Conservation (phyloP, 202 grass and related monocot species). For the Zizania palustris region DNA sequence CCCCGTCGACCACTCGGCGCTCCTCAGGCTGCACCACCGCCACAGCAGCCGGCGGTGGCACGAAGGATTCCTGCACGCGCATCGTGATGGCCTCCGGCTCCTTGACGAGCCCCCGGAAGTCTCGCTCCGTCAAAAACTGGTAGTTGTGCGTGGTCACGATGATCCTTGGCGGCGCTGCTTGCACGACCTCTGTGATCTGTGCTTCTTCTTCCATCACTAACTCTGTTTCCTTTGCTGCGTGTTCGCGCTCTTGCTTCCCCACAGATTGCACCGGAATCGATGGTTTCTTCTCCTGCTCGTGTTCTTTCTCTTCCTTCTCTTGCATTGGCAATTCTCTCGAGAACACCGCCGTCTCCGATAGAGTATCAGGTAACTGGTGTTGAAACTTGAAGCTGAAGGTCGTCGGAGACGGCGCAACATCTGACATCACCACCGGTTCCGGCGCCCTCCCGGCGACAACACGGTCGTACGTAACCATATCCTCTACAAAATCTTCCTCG, state of each 20-base stretch:
- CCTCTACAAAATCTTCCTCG: slow-evolving; percentile 50
- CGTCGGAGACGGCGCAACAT: slow-evolving; percentile 4
- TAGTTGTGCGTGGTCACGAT: slow-evolving; percentile 62
- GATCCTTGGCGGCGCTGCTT: slow-evolving; percentile 12
- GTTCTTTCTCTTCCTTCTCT: background rate
- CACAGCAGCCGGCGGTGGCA: background rate
- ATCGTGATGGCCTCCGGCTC: slow-evolving; percentile 65
- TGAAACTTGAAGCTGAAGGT: slow-evolving; percentile 71
- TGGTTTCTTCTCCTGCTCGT: slow-evolving; percentile 11
- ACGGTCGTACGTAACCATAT: background rate
- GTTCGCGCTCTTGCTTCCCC: background rate
- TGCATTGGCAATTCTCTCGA: background rate
- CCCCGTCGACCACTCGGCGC: slow-evolving; percentile 20
- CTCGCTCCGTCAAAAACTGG: slow-evolving; percentile 63
- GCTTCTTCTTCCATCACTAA: background rate
- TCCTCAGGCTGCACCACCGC: slow-evolving; percentile 14
- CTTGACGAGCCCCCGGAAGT: slow-evolving; percentile 70
- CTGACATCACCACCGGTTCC: background rate
- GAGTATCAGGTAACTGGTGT: slow-evolving; percentile 52
- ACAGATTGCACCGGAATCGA: background rate
- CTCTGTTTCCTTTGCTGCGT: slow-evolving; percentile 37
- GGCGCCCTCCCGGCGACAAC: background rate
- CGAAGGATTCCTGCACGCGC: slow-evolving; percentile 57
- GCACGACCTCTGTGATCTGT: background rate
- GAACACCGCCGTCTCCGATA: background rate